Evolutionary conservation across 2,329 filamentous ascomycete genomes (phyloP).

Genomic region (Microsporum ferrugineum): DNA sequence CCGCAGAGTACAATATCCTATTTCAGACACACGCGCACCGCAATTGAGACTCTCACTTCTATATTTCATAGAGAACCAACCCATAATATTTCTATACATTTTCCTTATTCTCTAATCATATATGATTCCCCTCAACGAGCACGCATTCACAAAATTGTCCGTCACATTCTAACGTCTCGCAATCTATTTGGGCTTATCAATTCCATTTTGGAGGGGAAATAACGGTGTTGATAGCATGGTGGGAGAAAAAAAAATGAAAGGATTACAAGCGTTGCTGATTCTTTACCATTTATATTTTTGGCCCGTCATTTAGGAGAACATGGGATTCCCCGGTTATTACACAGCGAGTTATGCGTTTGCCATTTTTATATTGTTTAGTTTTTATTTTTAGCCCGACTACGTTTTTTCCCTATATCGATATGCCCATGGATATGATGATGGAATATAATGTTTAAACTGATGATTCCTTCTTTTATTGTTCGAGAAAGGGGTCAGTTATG

Average conservation of each 20-base stretch:
- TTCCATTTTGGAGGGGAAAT: background rate
- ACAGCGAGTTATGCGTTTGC: background rate
- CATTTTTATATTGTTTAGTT: background rate
- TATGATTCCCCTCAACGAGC: background rate
- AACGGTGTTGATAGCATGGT: constrained; percentile 1
- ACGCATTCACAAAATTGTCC: background rate
- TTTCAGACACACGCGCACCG: background rate
- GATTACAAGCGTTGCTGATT: background rate
- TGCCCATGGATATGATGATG: background rate
- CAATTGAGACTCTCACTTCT: background rate
- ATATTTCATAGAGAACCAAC: background rate
- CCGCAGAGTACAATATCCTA: background rate
- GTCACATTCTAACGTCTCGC: background rate
- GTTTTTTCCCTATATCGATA: background rate
- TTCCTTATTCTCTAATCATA: background rate
- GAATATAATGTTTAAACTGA: constrained; percentile 1
- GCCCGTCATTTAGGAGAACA: background rate
- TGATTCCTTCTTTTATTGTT: background rate
- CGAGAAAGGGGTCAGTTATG: background rate
- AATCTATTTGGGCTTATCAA: background rate
- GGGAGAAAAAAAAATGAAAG: background rate
- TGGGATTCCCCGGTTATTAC: background rate
- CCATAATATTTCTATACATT: background rate
- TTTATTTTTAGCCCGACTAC: background rate
- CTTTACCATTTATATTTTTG: background rate